A percentile compares a stretch with the other conserved stretches of the same genome.
phyloP scores from a whole-genome alignment of 2,329 filamentous ascomycete genomes.

The Fusarium verticillioides region DNA sequence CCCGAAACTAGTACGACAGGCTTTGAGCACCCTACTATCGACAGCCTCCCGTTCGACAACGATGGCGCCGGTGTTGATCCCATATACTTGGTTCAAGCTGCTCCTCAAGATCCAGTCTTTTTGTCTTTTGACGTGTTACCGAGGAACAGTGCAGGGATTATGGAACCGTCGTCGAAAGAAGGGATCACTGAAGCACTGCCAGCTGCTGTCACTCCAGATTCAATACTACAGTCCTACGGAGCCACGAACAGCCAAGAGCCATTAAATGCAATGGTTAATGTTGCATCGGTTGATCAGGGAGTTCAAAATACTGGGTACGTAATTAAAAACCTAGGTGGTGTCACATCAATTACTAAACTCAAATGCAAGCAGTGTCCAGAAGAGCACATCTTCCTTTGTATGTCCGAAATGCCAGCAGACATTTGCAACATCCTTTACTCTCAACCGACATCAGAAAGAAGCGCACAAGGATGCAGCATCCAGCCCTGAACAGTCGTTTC shows the following conservation, averaged over 20 bases:
- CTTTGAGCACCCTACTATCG: background rate
- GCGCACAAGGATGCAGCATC: background rate
- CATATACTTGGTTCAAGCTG: background rate
- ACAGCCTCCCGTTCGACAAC: background rate
- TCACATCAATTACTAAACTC: background rate
- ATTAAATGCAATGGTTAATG: no score
- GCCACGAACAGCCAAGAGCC: accelerated
- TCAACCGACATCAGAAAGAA: background rate
- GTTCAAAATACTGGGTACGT: background rate
- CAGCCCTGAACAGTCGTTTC: background rate
- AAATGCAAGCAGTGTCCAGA: background rate
- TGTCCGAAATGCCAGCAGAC: background rate
- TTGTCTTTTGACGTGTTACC: accelerated
- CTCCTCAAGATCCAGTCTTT: background rate
- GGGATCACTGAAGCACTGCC: background rate
- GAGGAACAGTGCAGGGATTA: no score
- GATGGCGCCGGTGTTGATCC: background rate
- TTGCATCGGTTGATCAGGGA: no score
- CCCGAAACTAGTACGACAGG: background rate
- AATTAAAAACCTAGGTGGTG: background rate
- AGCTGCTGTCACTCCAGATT: background rate
- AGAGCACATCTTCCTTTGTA: background rate
- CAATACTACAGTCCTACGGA: background rate
- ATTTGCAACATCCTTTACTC: background rate
- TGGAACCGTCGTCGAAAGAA: background rate